phyloP scores from a whole-genome alignment of 1,284 basidiomycete genomes.

The Ganoderma boninense region DNA sequence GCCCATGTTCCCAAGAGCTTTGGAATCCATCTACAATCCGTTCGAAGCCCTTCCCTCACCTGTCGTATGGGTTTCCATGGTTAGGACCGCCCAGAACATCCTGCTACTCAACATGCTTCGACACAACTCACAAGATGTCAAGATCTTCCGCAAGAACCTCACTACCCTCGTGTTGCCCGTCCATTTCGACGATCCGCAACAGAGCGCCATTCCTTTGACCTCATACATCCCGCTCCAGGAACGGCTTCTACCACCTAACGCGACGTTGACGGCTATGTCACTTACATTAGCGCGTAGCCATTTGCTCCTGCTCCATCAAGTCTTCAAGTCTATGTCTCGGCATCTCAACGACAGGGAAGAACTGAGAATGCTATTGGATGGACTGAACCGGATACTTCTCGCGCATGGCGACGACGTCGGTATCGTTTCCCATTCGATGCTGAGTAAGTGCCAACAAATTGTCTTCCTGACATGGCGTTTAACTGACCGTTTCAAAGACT shows the following conservation, averaged over 20 bases:
- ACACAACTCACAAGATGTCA: conserved; percentile 75
- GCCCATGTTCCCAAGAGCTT: conserved; percentile 65
- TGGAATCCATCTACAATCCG: conserved; percentile 49
- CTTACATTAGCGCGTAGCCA: conserved; percentile 74
- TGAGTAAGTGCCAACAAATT: conserved; percentile 54
- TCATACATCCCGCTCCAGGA: conserved; percentile 49
- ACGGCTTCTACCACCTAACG: conserved; percentile 29
- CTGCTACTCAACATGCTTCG: conserved; percentile 73
- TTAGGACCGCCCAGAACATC: conserved; percentile 78
- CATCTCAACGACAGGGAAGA: conserved; percentile 82
- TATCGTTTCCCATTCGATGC: conserved; percentile 74
- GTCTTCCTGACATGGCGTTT: background rate
- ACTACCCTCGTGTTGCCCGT: conserved; percentile 67
- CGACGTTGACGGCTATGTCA: conserved; percentile 53
- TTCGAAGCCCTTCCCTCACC: conserved; percentile 57
- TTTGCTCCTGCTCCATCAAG: conserved; percentile 72
- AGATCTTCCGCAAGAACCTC: conserved; percentile 75
- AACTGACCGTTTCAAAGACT: conserved; percentile 15
- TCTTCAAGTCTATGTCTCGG: conserved; percentile 79
- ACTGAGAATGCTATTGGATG: conserved; percentile 72
- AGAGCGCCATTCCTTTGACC: conserved; percentile 49
- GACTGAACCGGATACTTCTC: conserved; percentile 72
- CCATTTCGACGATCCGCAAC: conserved; percentile 43
- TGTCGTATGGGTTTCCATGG: conserved; percentile 65
- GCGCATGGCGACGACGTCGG: conserved; percentile 76